phyloP scores from a whole-genome alignment of 2,329 filamentous ascomycete genomes.

The Chaetothyriales sp. region DNA sequence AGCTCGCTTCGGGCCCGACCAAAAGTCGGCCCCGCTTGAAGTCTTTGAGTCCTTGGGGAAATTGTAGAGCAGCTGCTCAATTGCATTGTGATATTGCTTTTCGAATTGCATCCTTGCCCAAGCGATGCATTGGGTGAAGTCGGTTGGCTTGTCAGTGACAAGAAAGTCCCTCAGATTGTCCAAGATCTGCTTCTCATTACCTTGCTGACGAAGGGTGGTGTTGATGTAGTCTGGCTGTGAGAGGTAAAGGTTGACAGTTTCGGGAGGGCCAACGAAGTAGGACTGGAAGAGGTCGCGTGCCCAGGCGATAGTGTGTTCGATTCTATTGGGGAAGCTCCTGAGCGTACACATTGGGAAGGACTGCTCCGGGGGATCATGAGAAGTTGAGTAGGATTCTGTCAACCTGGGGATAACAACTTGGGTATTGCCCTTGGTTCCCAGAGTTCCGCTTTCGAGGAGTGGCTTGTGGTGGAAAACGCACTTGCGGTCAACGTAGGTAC shows the following conservation, averaged over 20 bases:
- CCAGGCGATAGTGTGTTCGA: slow-evolving; percentile 98
- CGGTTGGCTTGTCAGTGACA: slow-evolving; percentile 79
- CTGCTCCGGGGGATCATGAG: slow-evolving; percentile 93
- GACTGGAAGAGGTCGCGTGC: slow-evolving; percentile 89
- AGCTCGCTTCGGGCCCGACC: slow-evolving; percentile 95
- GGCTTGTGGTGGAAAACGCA: slow-evolving; percentile 99
- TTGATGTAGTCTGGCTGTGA: slow-evolving; percentile 84
- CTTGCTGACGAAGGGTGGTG: slow-evolving; percentile 75
- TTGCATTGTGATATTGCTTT: slow-evolving; percentile 91
- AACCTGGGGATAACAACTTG: slow-evolving; percentile 84
- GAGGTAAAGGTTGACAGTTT: slow-evolving; percentile 88
- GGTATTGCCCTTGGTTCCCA: slow-evolving; percentile 98
- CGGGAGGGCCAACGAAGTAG: slow-evolving; percentile 82
- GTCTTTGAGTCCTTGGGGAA: slow-evolving; percentile 91
- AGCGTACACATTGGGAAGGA: slow-evolving; percentile 99
- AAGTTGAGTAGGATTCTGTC: slow-evolving; percentile 94
- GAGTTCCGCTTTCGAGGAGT: slow-evolving; percentile 85
- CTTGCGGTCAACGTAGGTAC: slow-evolving; percentile 88
- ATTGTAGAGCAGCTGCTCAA: slow-evolving; percentile 89
- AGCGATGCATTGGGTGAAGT: slow-evolving; percentile 89
- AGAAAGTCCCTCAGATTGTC: slow-evolving; percentile 83
- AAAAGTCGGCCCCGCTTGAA: slow-evolving; percentile 80
- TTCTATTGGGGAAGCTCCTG: slow-evolving; percentile 92
- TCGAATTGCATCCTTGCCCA: slow-evolving; percentile 93
- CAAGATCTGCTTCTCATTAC: slow-evolving; percentile 85